Evolutionary conservation across 805 yeast genomes (phyloP), one percentile per base, ranked within the genome.

Genomic region (Pichia exigua): DNA sequence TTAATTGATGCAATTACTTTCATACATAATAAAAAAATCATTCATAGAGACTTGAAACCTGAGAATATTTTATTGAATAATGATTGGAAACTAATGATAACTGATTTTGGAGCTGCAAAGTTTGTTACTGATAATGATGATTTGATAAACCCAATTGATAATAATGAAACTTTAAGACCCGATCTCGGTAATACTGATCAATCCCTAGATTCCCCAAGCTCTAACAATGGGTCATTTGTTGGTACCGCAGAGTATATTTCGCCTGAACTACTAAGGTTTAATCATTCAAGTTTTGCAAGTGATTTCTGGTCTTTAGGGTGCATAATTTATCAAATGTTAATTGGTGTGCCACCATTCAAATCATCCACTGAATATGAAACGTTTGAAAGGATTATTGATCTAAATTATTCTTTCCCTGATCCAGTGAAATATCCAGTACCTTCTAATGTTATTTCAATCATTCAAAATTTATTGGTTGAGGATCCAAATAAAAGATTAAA

Each of bases 21-120:
- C 69, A 90, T 92, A 72, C 98, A 94, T 65, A 78, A 80, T 52
- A 85, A 82, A 59, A 97, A 96, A 0, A 87, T 92, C 12, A 86
- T 94, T 20, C 99, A 92, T 65, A 75, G 99, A 55, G 99, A 94
- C 68, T 71, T 94, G 61, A 92, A 92, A 66, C 99, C 99, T 0
- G 99, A 92, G 61, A 92, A 92, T 64, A 86, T 92, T 46, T 67
- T 92, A 58, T 77, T 94, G 45, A 92, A 87, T 62, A 81, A 81
- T 54, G 94, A 88, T 51, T 88, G 91, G 79, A 83, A 87, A 61
- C 70, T 94, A 54, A 89, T 91, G 78, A 83, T 94, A 51, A 94
- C 98, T 2, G 99, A 94, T 69, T 94, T 94, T 67, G 99, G 99
- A 12, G 96, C 98, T n/a, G 99, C 98, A 1, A 89, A 87, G 65